Evolutionary conservation across 305 asterid species (phyloP).

Genomic region (Rubia occidens): DNA sequence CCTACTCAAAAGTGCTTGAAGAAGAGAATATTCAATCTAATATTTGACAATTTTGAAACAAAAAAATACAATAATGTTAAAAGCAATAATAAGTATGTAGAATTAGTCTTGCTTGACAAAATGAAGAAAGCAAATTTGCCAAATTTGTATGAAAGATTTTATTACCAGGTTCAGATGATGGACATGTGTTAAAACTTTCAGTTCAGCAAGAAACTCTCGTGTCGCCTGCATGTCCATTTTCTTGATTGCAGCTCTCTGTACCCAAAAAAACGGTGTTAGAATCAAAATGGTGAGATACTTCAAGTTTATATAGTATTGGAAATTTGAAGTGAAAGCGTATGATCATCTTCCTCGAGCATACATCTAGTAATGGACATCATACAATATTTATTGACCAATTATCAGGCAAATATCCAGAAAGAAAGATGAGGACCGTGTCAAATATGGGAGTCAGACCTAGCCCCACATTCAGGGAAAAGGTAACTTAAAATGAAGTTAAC

Average conservation of each 20-base stretch:
- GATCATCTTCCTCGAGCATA: not conserved
- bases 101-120: not conserved
- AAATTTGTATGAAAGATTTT: slow-evolving; percentile 5
- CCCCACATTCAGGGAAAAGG: not conserved
- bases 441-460: not conserved
- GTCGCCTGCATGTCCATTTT: slow-evolving; percentile 98
- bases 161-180: slow-evolving; percentile 97
- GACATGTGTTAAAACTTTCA: slow-evolving; percentile 84
- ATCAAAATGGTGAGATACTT: slow-evolving; percentile 1
- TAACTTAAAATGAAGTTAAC: not conserved
- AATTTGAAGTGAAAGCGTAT: not conserved
- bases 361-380: not conserved
- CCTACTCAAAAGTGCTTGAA: not conserved
- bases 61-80: not conserved
- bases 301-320: not conserved
- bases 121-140: not conserved
- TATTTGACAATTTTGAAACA: not conserved
- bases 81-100: not conserved
- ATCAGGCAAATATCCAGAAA: not conserved
- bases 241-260: slow-evolving; percentile 98
- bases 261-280: slow-evolving; percentile 4
- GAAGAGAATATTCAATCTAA: not conserved
- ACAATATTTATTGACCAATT: not conserved
- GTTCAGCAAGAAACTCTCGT: slow-evolving; percentile 84
- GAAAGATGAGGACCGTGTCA: not conserved